Evolutionary conservation across 1,284 basidiomycete genomes (phyloP), one percentile per base, ranked within the genome.

Genomic region (Apiotrichum gamsii): DNA sequence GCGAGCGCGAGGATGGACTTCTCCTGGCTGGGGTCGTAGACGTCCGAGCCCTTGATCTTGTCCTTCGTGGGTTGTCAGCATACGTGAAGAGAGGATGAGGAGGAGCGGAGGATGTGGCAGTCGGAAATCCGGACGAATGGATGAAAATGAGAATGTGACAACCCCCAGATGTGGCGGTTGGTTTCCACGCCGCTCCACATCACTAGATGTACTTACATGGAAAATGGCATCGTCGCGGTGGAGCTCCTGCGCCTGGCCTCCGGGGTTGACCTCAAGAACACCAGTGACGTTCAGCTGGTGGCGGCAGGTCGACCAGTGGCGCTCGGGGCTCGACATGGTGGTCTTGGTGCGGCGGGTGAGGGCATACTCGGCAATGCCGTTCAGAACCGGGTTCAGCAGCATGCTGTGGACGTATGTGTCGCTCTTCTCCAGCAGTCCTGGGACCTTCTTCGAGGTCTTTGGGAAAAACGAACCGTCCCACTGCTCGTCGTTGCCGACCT

Each of bases 401-500:
- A 52, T 52, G 23, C 29, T 38, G 35, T 48, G 29, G 14, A 52
- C 51, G 29, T 39, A 52, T 15, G 39, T 20, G 20, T 45, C 46
- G 24, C 46, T 48, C 46, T 52, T 52, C 31, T 20, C 43, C 16
- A 52, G 43, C 15, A 52, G 51, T 11, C 51, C 51, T 2, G 46
- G 46, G 2, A 52, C 51, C 43, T 52, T 52, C 46, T 52, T 52
- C 3, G 51, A 52, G 3, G 51, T 52, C 8, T 34, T 21, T n/a
- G 51, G 46, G 51, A 52, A 52, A 46, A 52, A 52, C 4, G 51
- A 52, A 8, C 51, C 51, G 28, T 52, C 51, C 51, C 51, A 52
- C 51, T 52, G 51, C 35, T 52, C 43, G 16, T 24, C 29, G 51
- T 52, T 52, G 36, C 51, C 51, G 16, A 39, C 28, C 18, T 39